A percentile compares a stretch with the other conserved stretches of the same genome.
phyloP scores from a whole-genome alignment of 2,329 filamentous ascomycete genomes.

The Aspergillus brunneoviolaceus region DNA sequence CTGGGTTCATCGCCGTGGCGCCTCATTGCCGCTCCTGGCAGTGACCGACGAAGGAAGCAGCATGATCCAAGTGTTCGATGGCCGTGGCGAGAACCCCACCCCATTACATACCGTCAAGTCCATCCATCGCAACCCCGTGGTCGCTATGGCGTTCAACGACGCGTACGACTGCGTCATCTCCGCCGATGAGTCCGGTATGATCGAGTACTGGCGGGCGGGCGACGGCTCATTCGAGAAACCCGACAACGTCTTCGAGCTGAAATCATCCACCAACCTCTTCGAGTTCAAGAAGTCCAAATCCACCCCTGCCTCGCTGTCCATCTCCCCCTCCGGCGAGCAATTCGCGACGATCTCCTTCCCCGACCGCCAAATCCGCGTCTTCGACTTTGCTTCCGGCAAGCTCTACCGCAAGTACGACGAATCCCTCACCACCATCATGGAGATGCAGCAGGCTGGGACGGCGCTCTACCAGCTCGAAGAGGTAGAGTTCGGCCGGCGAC shows the following conservation, averaged over 20 bases:
- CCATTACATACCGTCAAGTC: conserved; percentile 75
- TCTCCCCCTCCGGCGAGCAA: conserved; percentile 82
- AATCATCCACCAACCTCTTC: conserved; percentile 90
- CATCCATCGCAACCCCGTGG: conserved; percentile 79
- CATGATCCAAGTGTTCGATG: conserved; percentile 81
- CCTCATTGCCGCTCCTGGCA: conserved; percentile 82
- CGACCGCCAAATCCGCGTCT: conserved; percentile 87
- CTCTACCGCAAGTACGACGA: conserved; percentile 93
- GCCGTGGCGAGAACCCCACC: conserved; percentile 73
- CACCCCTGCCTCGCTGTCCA: conserved; percentile 73
- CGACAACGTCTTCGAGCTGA: conserved; percentile 85
- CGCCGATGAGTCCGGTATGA: conserved; percentile 83
- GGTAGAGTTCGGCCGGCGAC: conserved; percentile 84
- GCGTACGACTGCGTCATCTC: conserved; percentile 87
- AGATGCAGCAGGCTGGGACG: conserved; percentile 95
- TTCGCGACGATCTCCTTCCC: conserved; percentile 90
- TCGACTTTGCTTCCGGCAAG: conserved; percentile 87
- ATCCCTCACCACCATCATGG: conserved; percentile 80
- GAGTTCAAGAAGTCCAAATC: conserved; percentile 97
- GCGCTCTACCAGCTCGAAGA: conserved; percentile 78
- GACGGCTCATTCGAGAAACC: conserved; percentile 83
- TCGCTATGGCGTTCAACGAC: conserved; percentile 86
- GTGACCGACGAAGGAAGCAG: conserved; percentile 74
- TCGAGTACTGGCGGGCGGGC: conserved; percentile 88
- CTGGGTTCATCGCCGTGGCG: conserved; percentile 86